Evolutionary conservation across 345 rosid species (phyloP).

Genomic region (Corchorus olitorius): DNA sequence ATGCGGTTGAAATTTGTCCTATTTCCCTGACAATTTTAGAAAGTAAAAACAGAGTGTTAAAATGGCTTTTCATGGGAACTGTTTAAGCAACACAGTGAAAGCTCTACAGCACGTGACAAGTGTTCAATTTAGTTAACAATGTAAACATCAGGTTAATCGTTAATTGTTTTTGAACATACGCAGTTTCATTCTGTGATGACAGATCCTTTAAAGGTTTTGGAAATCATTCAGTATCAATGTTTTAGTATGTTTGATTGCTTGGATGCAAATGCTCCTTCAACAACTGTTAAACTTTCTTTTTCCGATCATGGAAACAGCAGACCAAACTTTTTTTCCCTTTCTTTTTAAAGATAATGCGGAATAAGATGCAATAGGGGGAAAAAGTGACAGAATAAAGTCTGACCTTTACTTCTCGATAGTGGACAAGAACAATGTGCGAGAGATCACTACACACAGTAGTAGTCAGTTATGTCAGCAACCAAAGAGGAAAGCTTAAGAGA

Average conservation of each 20-base stretch:
- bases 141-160: neutral
- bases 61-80: neutral
- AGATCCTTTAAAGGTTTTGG: neutral
- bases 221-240: neutral
- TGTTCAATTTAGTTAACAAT: neutral
- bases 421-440: slow-evolving; percentile 87
- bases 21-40: slow-evolving; percentile 52
- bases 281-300: neutral
- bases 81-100: neutral
- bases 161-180: neutral
- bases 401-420: slow-evolving; percentile 91
- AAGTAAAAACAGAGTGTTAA: neutral
- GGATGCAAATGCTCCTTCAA: slow-evolving; percentile 6
- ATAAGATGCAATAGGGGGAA: too few relatives aligned
- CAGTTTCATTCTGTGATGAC: neutral
- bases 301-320: neutral
- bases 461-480: slow-evolving; percentile 22
- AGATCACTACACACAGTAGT: slow-evolving; percentile 59
- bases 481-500: slow-evolving; percentile 17
- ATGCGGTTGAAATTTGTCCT: slow-evolving; percentile 54
- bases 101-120: neutral
- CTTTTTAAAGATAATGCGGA: too few relatives aligned
- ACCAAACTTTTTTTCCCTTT: too few relatives aligned
- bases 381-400: neutral
- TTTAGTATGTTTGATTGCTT: neutral